These are phyloP conservation scores for Cajanus cajan DNA, from an alignment of 306 rosid genomes.

Conservation along the genomic window DNA sequence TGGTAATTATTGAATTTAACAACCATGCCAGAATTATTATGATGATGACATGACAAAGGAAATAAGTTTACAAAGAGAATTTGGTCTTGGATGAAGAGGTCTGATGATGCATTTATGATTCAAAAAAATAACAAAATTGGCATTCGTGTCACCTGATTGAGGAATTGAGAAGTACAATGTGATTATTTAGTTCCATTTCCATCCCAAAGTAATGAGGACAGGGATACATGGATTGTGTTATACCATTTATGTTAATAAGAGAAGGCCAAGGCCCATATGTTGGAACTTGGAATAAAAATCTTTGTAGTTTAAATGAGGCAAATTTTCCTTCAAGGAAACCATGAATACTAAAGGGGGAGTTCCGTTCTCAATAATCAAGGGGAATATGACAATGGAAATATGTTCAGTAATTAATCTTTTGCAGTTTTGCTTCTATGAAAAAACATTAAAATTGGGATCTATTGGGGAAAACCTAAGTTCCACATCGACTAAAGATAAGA, in stretches of 20 bases:
- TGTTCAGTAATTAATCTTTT: not conserved
- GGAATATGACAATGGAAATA: not conserved
- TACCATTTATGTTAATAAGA: not conserved
- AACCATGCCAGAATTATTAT: not conserved
- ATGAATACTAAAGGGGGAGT: not conserved
- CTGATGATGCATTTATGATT: not conserved
- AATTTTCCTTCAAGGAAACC: not conserved
- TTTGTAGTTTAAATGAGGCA: not conserved
- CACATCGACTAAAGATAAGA: too few relatives aligned
- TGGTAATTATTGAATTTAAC: not conserved
- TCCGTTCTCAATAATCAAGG: not conserved
- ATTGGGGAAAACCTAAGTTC: too few relatives aligned
- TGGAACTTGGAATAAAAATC: not conserved
- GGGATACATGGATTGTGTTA: not conserved
- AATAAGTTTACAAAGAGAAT: not conserved
- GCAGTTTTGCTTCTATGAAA: not conserved
- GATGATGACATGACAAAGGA: not conserved
- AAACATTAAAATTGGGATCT: not conserved
- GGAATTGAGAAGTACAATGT: not conserved
- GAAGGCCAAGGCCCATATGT: not conserved
- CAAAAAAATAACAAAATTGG: not conserved
- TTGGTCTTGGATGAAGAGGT: not conserved
- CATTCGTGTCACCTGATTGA: not conserved
- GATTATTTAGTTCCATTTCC: conserved; percentile 5
- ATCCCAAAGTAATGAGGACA: not conserved